These are phyloP conservation scores for Parmales sp. DNA, from an alignment of 108 stramenopile genomes.

Conservation along the genomic window DNA sequence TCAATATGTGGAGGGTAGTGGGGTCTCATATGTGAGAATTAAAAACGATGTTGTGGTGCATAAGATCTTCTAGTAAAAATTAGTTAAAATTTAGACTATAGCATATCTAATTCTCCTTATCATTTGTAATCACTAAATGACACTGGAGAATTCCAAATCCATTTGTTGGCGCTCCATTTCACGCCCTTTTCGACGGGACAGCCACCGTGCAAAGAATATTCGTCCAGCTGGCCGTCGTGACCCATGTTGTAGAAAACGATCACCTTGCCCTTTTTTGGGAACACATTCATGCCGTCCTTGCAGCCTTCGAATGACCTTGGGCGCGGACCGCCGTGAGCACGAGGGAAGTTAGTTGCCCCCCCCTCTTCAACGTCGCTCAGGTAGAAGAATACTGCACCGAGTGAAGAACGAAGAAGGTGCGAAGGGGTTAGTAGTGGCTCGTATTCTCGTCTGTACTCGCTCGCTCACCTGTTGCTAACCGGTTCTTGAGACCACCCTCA, in stretches of 20 bases:
- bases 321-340: background rate
- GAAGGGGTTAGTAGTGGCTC: no score
- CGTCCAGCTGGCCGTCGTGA: slow-evolving; percentile 45
- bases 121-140: slow-evolving; percentile 14
- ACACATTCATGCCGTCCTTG: slow-evolving; percentile 38
- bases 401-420: no score
- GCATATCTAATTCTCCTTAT: no score
- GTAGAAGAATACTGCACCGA: slow-evolving; percentile 84
- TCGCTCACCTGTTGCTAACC: no score
- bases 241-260: slow-evolving; percentile 38
- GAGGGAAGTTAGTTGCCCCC: slow-evolving; percentile 38
- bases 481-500: slow-evolving; percentile 50
- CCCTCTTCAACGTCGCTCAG: slow-evolving; percentile 67
- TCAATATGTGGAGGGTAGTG: no score
- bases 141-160: slow-evolving; percentile 74
- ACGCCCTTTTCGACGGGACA: slow-evolving; percentile 74
- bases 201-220: slow-evolving; percentile 64
- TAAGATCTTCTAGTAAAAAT: no score
- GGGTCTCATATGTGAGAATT: no score
- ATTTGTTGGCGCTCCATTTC: slow-evolving; percentile 87
- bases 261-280: slow-evolving; percentile 59
- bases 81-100: no score
- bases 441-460: no score
- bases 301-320: slow-evolving; percentile 7
- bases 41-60: no score